Percentiles rank a stretch among this genome's conserved stretches.
Conservation (phyloP, 306 rosid species). For the Elaeagnus macrophylla region DNA sequence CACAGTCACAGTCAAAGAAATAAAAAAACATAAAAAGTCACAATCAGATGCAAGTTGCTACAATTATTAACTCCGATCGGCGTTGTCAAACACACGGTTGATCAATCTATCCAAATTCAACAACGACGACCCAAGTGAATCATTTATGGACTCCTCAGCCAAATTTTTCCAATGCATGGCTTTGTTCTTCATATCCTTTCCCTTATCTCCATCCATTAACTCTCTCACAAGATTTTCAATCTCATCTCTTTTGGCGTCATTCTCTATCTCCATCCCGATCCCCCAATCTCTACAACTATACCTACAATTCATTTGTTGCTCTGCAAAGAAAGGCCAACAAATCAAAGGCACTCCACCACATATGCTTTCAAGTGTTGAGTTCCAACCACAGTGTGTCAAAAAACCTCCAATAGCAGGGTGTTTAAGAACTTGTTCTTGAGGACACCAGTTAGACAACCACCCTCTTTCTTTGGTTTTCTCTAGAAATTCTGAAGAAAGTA, state of each 20-base stretch:
- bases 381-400: slow-evolving; percentile 69
- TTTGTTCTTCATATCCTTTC: slow-evolving; percentile 37
- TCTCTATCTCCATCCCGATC: slow-evolving; percentile 55
- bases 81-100: too few species aligned
- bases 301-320: slow-evolving; percentile 65
- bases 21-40: too few species aligned
- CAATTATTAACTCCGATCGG: too few species aligned
- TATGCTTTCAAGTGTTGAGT: slow-evolving; percentile 57
- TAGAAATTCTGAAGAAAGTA: slow-evolving; percentile 31
- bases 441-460: slow-evolving; percentile 43
- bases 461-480: slow-evolving; percentile 33
- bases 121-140: slow-evolving; percentile 28
- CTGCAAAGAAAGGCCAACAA: slow-evolving; percentile 72
- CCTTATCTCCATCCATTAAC: slow-evolving; percentile 49
- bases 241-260: slow-evolving; percentile 27
- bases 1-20: too few species aligned
- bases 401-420: slow-evolving; percentile 58
- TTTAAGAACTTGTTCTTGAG: slow-evolving; percentile 46
- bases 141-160: slow-evolving; percentile 21
- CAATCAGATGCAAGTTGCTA: too few species aligned
- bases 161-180: slow-evolving; percentile 39
- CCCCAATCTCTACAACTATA: slow-evolving; percentile 50
- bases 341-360: slow-evolving; percentile 52
- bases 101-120: slow-evolving; percentile 26
- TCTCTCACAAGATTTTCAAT: slow-evolving; percentile 41